Percentiles rank a stretch among this genome's conserved stretches.
phyloP scores from a whole-genome alignment of 129 eudicot species.

The Apium graveolens region DNA sequence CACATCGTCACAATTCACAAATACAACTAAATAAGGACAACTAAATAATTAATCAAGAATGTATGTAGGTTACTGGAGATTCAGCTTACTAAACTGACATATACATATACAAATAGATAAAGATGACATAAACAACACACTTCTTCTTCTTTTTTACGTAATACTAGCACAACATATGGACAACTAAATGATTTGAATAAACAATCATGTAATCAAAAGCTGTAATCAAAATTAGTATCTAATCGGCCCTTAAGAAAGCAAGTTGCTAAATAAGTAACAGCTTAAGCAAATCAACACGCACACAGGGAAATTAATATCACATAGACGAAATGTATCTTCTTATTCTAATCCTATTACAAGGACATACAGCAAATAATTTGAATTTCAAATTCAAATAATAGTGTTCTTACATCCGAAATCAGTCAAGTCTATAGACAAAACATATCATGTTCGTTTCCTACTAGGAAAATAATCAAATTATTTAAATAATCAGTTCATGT shows the following conservation, averaged over 20 bases:
- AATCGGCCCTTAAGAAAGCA: not conserved
- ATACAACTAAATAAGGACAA: too few species aligned
- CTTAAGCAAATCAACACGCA: not conserved
- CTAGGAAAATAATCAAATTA: not conserved
- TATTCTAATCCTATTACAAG: not conserved
- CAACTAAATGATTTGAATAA: not conserved
- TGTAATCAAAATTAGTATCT: not conserved
- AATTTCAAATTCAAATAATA: too few species aligned
- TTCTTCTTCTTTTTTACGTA: not conserved
- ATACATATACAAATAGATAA: too few species aligned
- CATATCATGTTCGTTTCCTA: not conserved
- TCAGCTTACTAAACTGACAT: not conserved
- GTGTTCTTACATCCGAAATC: not conserved
- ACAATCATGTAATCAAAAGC: not conserved
- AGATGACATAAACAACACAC: not conserved
- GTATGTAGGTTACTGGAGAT: not conserved
- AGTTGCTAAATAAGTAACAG: not conserved
- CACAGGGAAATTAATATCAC: not conserved
- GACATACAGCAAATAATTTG: too few species aligned
- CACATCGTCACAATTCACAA: not conserved
- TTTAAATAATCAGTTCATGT: too few species aligned
- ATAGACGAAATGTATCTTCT: not conserved
- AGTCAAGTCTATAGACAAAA: not conserved
- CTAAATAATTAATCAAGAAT: too few species aligned
- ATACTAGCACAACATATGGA: not conserved